These are phyloP conservation scores for Plasmodium adleri DNA, from an alignment of 169 alveolate species.

Conservation along the genomic window DNA sequence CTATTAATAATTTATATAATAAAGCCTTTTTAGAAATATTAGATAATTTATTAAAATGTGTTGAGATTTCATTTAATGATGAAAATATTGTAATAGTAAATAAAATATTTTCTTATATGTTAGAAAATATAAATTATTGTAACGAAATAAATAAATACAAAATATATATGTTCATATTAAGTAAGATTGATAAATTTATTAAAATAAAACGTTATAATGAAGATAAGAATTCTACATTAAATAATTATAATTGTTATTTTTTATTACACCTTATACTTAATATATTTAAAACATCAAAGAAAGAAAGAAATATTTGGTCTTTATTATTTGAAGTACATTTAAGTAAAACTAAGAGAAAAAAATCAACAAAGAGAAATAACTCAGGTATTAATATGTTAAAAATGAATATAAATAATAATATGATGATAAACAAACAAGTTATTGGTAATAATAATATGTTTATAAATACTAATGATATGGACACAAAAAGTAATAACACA, in stretches of 20 bases:
- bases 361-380: neutral
- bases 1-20: constrained; percentile 18
- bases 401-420: neutral
- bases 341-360: constrained; percentile 47
- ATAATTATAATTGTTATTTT: constrained; percentile 54
- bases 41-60: constrained; percentile 59
- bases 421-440: neutral
- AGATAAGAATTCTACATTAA: constrained; percentile 45
- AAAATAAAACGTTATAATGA: constrained; percentile 36
- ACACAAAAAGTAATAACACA: too few species aligned
- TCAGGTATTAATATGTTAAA: neutral
- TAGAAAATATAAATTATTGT: constrained; percentile 28
- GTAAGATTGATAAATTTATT: constrained; percentile 57
- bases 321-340: constrained; percentile 41
- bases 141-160: constrained; percentile 50
- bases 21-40: constrained; percentile 29
- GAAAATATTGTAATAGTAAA: constrained; percentile 24
- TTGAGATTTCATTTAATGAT: constrained; percentile 45
- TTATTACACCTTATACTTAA: constrained; percentile 36
- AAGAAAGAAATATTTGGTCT: constrained; percentile 44
- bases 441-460: too few species aligned
- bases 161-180: constrained; percentile 40
- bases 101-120: constrained; percentile 59
- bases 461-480: too few species aligned
- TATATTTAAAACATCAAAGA: constrained; percentile 29